phyloP scores from a whole-genome alignment of 768 basidiomycete genomes.

The Trametes elegans region DNA sequence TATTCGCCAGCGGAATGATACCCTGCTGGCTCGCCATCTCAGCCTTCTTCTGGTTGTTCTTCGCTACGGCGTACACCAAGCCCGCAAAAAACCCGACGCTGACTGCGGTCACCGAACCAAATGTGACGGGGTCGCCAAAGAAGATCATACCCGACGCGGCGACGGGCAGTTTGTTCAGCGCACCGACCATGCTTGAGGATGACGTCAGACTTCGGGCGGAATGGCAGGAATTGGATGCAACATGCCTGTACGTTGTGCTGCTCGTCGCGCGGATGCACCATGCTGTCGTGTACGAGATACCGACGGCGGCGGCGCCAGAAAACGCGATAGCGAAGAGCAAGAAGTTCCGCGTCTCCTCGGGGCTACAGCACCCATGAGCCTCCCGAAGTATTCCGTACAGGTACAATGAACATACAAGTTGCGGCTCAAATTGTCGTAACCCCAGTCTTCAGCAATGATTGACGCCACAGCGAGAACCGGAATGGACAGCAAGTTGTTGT shows the following conservation, averaged over 20 bases:
- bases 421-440: conserved; percentile 62
- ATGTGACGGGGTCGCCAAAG: conserved; percentile 87
- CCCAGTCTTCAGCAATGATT: conserved; percentile 87
- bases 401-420: conserved; percentile 93
- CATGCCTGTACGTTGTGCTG: conserved; percentile 95
- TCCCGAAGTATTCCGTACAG: neutral
- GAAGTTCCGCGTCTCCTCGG: conserved; percentile 71
- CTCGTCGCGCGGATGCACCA: conserved; percentile 97
- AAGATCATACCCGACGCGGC: conserved; percentile 99
- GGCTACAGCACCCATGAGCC: conserved; percentile 47
- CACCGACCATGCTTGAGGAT: conserved; percentile 85
- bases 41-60: conserved; percentile 85
- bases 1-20: conserved; percentile 62
- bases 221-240: conserved; percentile 20
- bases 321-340: conserved; percentile 88
- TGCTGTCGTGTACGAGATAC: conserved; percentile 97
- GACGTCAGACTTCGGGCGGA: conserved; percentile 2
- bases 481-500: conserved; percentile 95
- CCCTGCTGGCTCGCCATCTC: conserved; percentile 51
- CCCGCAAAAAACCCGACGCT: conserved; percentile 89
- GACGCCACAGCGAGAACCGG: conserved; percentile 86
- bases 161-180: conserved; percentile 95
- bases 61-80: conserved; percentile 88
- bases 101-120: conserved; percentile 88
- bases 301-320: conserved; percentile 96